phyloP scores from a whole-genome alignment of 225 moss, liverwort and hornwort species.

The Polytrichum commune region DNA sequence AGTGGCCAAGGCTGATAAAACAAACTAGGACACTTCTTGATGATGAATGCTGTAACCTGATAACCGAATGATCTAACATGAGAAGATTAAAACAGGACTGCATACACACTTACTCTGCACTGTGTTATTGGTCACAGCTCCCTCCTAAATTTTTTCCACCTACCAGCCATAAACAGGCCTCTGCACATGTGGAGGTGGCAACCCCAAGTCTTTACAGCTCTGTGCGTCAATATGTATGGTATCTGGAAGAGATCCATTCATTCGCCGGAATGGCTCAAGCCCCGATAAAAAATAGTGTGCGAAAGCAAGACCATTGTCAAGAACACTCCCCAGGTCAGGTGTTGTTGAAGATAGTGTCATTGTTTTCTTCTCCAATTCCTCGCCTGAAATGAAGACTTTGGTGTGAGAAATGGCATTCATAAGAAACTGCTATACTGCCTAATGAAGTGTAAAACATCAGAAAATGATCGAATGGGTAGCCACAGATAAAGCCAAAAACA shows the following conservation, averaged over 20 bases:
- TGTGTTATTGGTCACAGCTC: no score
- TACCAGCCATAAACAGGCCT: conserved; percentile 96
- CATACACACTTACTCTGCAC: no score
- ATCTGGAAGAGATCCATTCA: conserved; percentile 45
- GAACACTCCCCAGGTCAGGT: conserved; percentile 49
- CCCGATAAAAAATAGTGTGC: conserved; percentile 67
- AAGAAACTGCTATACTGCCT: no score
- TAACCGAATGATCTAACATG: no score
- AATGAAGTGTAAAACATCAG: no score
- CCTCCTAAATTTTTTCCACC: not conserved
- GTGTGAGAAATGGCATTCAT: no score
- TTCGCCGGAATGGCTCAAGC: conserved; percentile 61
- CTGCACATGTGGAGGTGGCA: conserved; percentile 75
- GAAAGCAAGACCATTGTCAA: conserved; percentile 67
- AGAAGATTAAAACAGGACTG: no score
- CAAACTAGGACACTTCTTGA: no score
- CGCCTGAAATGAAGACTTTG: conserved; percentile 24
- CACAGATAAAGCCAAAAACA: no score
- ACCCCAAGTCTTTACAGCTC: conserved; percentile 84
- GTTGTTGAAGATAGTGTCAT: conserved; percentile 75
- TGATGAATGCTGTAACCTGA: no score
- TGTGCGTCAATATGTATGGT: conserved; percentile 74
- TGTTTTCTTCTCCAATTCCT: conserved; percentile 62
- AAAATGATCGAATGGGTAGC: no score
- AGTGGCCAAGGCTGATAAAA: no score